Conservation (phyloP, 495 filamentous ascomycete genomes). For the Parathielavia appendiculata region DNA sequence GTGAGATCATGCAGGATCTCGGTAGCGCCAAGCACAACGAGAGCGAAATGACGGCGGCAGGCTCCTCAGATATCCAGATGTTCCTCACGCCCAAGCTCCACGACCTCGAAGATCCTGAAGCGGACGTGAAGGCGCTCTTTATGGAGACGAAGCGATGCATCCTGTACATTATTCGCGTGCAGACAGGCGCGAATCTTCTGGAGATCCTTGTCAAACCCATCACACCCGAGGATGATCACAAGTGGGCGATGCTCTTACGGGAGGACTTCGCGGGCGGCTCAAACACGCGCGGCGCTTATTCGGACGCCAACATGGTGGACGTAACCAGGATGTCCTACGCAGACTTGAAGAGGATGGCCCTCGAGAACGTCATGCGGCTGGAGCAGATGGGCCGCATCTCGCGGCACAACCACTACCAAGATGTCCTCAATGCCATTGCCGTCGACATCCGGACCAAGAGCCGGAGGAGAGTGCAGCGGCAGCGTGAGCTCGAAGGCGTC, state of each 20-base stretch:
- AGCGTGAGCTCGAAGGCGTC: conserved; percentile 85
- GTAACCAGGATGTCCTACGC: conserved; percentile 85
- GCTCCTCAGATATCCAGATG: conserved; percentile 84
- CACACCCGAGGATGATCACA: conserved; percentile 75
- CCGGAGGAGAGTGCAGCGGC: conserved; percentile 79
- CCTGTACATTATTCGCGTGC: conserved; percentile 94
- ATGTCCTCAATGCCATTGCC: conserved; percentile 92
- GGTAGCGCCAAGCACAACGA: conserved; percentile 95
- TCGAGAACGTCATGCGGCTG: conserved; percentile 89
- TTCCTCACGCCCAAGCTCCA: conserved; percentile 88
- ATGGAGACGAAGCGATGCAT: conserved; percentile 98
- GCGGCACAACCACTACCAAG: conserved; percentile 91
- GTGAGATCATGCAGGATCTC: conserved; percentile 86
- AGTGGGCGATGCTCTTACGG: conserved; percentile 76
- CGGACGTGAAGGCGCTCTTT: conserved; percentile 82
- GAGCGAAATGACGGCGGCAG: conserved; percentile 79
- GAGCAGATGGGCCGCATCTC: conserved; percentile 81
- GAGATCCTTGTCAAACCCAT: conserved; percentile 93
- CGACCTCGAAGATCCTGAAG: conserved; percentile 88
- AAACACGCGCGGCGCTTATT: conserved; percentile 75
- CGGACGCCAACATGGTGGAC: conserved; percentile 84
- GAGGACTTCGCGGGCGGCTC: conserved; percentile 71
- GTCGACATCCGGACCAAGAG: conserved; percentile 97
- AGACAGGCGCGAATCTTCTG: conserved; percentile 85
- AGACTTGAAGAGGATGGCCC: conserved; percentile 83